Evolutionary conservation across 2,329 filamentous ascomycete genomes (phyloP).

Genomic region (Trichoderma aggressivum): DNA sequence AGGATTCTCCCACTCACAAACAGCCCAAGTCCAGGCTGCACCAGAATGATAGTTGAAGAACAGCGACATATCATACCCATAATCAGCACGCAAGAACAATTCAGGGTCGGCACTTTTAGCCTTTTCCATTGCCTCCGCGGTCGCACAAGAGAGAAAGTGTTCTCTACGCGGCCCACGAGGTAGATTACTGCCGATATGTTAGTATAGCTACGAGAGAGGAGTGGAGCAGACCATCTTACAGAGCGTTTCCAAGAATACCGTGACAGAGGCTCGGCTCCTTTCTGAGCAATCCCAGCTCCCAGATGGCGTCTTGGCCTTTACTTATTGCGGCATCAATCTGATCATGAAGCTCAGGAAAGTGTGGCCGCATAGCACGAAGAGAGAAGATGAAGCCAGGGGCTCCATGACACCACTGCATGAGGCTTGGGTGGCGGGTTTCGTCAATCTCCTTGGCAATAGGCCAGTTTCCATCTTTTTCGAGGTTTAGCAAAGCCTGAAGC

Average conservation of each 20-base stretch:
- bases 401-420: conserved; percentile 65
- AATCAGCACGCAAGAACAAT: conserved; percentile 38
- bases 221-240: conserved; percentile 40
- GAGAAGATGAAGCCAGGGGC: conserved; percentile 61
- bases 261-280: conserved; percentile 66
- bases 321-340: conserved; percentile 52
- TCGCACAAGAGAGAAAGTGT: conserved; percentile 58
- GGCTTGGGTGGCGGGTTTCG: conserved; percentile 31
- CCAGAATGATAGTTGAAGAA: conserved; percentile 36
- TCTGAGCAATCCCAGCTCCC: conserved; percentile 56
- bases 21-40: conserved; percentile 39
- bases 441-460: conserved; percentile 38
- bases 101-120: conserved; percentile 30
- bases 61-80: conserved; percentile 32
- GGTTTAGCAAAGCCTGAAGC: conserved; percentile 53
- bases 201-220: background rate
- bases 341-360: conserved; percentile 52
- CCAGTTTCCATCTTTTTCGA: conserved; percentile 64
- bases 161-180: conserved; percentile 38
- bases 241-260: conserved; percentile 61
- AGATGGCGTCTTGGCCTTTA: conserved; percentile 51
- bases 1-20: conserved; percentile 34
- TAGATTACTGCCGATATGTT: conserved; percentile 26
- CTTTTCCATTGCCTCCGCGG: conserved; percentile 52
- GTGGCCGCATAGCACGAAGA: conserved; percentile 51